Evolutionary conservation across 768 basidiomycete genomes (phyloP), one percentile per base, ranked within the genome.

Genomic region (Mrakia gelida): DNA sequence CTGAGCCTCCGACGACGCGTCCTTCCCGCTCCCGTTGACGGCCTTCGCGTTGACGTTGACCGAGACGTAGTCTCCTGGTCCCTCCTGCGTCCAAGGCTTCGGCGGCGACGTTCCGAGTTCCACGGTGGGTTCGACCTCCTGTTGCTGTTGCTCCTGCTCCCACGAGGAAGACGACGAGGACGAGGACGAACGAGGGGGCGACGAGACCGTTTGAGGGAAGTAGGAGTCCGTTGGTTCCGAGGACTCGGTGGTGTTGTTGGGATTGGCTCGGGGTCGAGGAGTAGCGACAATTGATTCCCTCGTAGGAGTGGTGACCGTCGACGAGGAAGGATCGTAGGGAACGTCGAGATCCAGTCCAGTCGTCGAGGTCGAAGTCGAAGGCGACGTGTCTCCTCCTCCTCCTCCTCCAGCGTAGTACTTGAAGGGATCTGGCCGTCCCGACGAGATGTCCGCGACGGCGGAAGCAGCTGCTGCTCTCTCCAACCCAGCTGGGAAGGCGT

Each of bases 401-500:
- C 21, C 65, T 32, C 23, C 34, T 8, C 38, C 32, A 5, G 18
- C 3, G 65, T 34, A 72, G 52, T 49, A 15, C 49, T 45, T 11
- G 28, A 72, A 56, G 4, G 71, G 71, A 30, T 72, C 71, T 3
- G 49, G 45, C 2, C 49, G 26, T 28, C 71, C 71, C 15, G n/a
- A 54, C 10, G 43, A 21, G 49, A 72, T n/a, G 26, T 54, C 52
- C 15, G 72, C 34, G 10, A 56, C 72, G 8, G 52, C 56, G 3
- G 18, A 21, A n/a, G 34, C 56, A 1, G 72, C 52, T 26, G n/a
- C 30, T 5, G 34, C 72, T 41, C 26, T 16, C 32, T 30, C 49
- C 26, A 59, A 15, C 10, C 38, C 54, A 21, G 72, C 49, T 26
- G 70, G 68, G 74, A 78, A 78, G 2, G 70, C 77, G 63, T 63